A percentile compares a stretch with the other conserved stretches of the same genome.
These are phyloP conservation scores for Eustoma russellianum DNA, from an alignment of 257 asterid genomes.

Conservation along the genomic window DNA sequence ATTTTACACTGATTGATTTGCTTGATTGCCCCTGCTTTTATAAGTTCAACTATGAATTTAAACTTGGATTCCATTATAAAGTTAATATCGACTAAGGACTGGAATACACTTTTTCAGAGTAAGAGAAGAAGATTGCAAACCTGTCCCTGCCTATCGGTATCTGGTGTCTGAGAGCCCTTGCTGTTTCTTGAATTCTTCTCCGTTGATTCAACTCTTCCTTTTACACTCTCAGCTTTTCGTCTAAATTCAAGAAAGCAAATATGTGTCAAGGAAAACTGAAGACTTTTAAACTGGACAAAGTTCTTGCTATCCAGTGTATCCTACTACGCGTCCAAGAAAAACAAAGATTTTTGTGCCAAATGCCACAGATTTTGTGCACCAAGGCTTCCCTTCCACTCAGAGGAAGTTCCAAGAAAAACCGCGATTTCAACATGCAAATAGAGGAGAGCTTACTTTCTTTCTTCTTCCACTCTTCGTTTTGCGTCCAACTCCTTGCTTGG, in stretches of 20 bases:
- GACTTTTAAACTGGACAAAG: too few relatives aligned
- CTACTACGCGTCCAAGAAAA: too few relatives aligned
- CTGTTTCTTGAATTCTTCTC: constrained; percentile 19
- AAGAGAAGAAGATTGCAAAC: constrained; percentile 16
- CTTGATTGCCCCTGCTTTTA: constrained; percentile 25
- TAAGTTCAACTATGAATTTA: neutral
- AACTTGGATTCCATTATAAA: neutral
- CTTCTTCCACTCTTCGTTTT: constrained; percentile 40
- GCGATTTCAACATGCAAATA: neutral
- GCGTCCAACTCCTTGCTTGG: constrained; percentile 49
- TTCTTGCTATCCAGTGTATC: too few relatives aligned
- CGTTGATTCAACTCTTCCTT: constrained; percentile 23
- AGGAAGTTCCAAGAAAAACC: too few relatives aligned
- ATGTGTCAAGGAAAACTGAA: neutral
- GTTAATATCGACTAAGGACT: too few relatives aligned
- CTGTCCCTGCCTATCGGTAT: constrained; percentile 24
- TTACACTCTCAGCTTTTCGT: constrained; percentile 24
- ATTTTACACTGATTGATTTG: constrained; percentile 37
- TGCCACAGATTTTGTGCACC: too few relatives aligned
- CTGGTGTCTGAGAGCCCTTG: constrained; percentile 13
- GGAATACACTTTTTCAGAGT: neutral
- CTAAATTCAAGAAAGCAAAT: constrained; percentile 14
- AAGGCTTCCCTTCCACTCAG: too few relatives aligned
- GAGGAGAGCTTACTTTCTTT: constrained; percentile 27
- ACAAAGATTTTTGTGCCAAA: too few relatives aligned